Base-by-base conservation (phyloP, 2,329 filamentous ascomycete genomes). In the Pseudocercospora macadamiae region DNA sequence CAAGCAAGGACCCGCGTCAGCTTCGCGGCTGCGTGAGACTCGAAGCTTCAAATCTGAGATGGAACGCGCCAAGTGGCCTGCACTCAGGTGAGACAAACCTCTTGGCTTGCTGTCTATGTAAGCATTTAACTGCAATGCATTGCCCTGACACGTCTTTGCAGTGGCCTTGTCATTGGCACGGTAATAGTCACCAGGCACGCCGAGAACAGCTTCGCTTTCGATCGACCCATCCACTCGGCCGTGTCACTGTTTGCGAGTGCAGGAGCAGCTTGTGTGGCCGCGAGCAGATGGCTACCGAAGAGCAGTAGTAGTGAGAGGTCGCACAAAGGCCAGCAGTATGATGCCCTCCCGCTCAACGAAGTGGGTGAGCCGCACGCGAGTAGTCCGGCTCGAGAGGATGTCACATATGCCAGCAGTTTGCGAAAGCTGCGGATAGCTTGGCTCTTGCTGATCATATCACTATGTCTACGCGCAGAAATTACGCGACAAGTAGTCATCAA, bases 141-240 rank as follows among this genome's bases (percentile, higher is more conserved):
- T n/a, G n/a, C n/a, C n/a, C 47, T 49, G 47, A 49, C 47, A 30
- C 32, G 8, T 10, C 10, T 6, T 19, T 21, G n/a, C 56, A 67
- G 64, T 48, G 73, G 70, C 54, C 63, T 74, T 10, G 61, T 71
- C 59, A 16, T 69, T 10, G 66, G 68, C 44, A 71, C 68, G 2
- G 47, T 64, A 16, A 49, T 67, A 25, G 52, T 73, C 37, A 65
- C 68, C 14, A 55, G 62, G 18, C 61, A 58, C 19, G 47, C 64
- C 9, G 64, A 65, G 2, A 66, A 65, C 34, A 69, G 68, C 44
- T 70, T 74, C 62, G 70, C 70, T 26, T 68, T 72, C 63, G 81
- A 81, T 63, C 77, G 76, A 49, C 79, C 80, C 3, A 63, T 80
- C 12, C 78, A 78, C 63, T 74, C 78, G 5, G 68, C 73, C 16